Conservation (phyloP, 2,329 filamentous ascomycete species). For the Grosmannia penicillata region DNA sequence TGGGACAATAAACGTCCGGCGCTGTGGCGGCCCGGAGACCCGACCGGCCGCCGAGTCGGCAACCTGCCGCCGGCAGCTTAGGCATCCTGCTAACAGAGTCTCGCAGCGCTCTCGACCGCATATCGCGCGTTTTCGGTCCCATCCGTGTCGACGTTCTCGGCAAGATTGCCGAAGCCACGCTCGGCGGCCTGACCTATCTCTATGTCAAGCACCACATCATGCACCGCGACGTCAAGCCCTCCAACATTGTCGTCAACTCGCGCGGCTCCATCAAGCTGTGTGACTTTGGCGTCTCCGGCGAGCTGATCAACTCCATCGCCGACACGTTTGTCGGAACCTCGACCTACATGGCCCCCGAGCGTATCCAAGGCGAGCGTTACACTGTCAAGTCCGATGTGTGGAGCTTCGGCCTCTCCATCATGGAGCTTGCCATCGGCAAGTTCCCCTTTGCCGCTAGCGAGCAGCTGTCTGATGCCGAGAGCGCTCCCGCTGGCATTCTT, state of each 20-base stretch:
- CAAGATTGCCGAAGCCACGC: constrained; percentile 91
- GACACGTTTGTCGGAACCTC: constrained; percentile 98
- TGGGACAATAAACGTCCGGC: not conserved
- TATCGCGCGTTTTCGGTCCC: constrained; percentile 89
- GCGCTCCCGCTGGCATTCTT: constrained; percentile 83
- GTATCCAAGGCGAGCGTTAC: constrained; percentile 93
- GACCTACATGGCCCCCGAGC: constrained; percentile 97
- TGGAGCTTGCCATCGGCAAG: constrained; percentile 95
- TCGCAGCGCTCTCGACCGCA: constrained; percentile 71
- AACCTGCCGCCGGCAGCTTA: too few relatives aligned
- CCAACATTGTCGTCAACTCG: constrained; percentile 93
- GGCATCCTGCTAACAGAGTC: not conserved
- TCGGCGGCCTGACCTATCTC: constrained; percentile 86
- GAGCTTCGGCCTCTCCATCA: constrained; percentile 90
- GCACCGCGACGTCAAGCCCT: constrained; percentile 98
- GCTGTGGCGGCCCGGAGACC: too few relatives aligned
- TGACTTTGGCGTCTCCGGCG: constrained; percentile 97
- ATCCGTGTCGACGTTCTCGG: constrained; percentile 91
- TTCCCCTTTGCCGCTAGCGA: constrained; percentile 80
- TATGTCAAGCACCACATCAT: constrained; percentile 95
- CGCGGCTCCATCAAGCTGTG: constrained; percentile 91
- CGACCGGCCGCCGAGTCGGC: too few relatives aligned
- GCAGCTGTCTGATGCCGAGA: constrained; percentile 56
- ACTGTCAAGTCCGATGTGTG: constrained; percentile 98
- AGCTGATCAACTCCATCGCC: constrained; percentile 93